Conservation (phyloP, 2,329 filamentous ascomycete genomes). For the Fusarium zealandicum region DNA sequence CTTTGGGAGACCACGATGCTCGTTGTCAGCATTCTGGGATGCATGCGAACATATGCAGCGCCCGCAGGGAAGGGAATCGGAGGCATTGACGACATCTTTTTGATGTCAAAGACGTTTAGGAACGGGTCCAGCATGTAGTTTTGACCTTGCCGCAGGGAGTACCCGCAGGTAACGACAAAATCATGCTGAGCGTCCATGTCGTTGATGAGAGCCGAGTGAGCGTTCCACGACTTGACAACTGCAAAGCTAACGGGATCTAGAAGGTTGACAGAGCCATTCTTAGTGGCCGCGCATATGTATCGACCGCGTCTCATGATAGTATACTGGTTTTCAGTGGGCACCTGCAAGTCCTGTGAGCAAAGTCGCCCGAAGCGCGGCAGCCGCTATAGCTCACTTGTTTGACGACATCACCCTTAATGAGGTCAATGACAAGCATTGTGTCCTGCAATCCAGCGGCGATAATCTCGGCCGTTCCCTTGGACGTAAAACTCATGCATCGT, state of each 20-base stretch:
- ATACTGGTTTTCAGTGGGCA: slow-evolving; percentile 78
- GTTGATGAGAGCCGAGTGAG: slow-evolving; percentile 86
- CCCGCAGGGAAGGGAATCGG: slow-evolving; percentile 93
- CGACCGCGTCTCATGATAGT: slow-evolving; percentile 90
- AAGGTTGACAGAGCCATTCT: slow-evolving; percentile 82
- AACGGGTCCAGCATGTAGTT: slow-evolving; percentile 88
- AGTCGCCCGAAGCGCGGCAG: background rate
- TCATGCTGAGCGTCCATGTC: slow-evolving; percentile 98
- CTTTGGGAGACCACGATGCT: slow-evolving; percentile 91
- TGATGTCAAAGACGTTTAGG: slow-evolving; percentile 94
- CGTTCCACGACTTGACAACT: slow-evolving; percentile 86
- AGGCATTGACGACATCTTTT: slow-evolving; percentile 84
- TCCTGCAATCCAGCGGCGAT: slow-evolving; percentile 87
- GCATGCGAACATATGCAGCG: slow-evolving; percentile 94
- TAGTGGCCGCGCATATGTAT: slow-evolving; percentile 91
- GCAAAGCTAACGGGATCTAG: slow-evolving; percentile 81
- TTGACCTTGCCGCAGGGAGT: slow-evolving; percentile 76
- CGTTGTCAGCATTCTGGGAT: slow-evolving; percentile 93
- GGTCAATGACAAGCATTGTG: slow-evolving; percentile 79
- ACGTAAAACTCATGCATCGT: slow-evolving; percentile 94
- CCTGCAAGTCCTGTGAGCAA: slow-evolving; percentile 53
- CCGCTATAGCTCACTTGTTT: slow-evolving; percentile 61
- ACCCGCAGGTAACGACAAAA: slow-evolving; percentile 94
- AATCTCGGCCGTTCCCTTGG: slow-evolving; percentile 82
- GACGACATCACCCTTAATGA: slow-evolving; percentile 73